Percentiles rank a stretch among this genome's conserved stretches.
phyloP scores from a whole-genome alignment of 495 filamentous ascomycete species.

The Oleoguttula mirabilis region DNA sequence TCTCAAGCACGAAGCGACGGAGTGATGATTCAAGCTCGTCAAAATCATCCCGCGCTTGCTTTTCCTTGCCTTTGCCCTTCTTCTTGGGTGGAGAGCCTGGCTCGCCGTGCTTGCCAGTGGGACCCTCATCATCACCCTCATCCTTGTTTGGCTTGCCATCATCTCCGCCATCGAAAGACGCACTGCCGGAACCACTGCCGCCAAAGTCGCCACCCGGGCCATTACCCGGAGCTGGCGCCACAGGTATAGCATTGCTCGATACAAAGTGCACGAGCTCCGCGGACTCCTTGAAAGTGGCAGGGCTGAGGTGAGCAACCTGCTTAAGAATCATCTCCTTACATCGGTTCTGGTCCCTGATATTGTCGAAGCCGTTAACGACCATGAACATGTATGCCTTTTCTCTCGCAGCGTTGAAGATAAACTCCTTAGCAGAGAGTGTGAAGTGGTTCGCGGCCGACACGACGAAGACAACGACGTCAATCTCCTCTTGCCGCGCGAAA shows the following conservation, averaged over 20 bases:
- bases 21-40: conserved; percentile 76
- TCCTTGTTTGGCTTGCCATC: conserved; percentile 42
- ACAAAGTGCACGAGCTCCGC: conserved; percentile 93
- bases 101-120: conserved; percentile 34
- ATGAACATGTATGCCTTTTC: conserved; percentile 99
- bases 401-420: conserved; percentile 86
- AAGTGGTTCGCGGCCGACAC: conserved; percentile 97
- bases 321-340: conserved; percentile 86
- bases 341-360: conserved; percentile 75
- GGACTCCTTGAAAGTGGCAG: conserved; percentile 83
- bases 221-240: conserved; percentile 40
- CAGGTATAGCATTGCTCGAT: conserved; percentile 86
- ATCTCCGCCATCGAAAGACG: conserved; percentile 15
- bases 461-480: conserved; percentile 97
- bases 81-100: conserved; percentile 46
- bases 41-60: conserved; percentile 78
- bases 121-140: conserved; percentile 39
- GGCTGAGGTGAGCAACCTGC: conserved; percentile 72
- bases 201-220: conserved; percentile 39
- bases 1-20: conserved; percentile 89
- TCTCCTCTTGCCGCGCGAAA: conserved; percentile 94
- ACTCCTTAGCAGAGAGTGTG: conserved; percentile 89
- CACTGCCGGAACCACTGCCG: conserved; percentile 41
- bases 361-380: conserved; percentile 94
- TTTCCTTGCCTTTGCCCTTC: conserved; percentile 84